Percentiles rank a stretch among this genome's conserved stretches.
Conservation (phyloP, 2,329 filamentous ascomycete genomes). For the Xylariaceae sp. region DNA sequence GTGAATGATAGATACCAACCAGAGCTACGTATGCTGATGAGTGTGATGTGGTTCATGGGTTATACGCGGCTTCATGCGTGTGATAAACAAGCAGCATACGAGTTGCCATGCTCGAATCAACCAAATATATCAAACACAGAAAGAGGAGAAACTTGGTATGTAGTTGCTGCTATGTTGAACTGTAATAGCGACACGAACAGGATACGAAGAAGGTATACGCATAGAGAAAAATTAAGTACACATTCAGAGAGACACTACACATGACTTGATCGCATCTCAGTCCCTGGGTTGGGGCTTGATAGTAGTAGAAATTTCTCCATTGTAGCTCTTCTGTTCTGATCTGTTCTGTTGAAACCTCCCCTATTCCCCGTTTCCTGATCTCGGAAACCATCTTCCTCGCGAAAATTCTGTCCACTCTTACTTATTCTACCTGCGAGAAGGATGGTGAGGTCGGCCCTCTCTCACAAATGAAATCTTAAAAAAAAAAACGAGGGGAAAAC, state of each 20-base stretch:
- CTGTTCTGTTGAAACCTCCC: constrained; percentile 1
- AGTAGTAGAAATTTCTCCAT: too few relatives aligned
- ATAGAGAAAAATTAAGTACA: constrained; percentile 10
- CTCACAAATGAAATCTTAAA: constrained; percentile 8
- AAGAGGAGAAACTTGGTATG: background rate
- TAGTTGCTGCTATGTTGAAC: background rate
- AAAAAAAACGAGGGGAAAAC: constrained; percentile 9
- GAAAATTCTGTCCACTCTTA: background rate
- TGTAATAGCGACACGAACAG: background rate
- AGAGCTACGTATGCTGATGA: too few relatives aligned
- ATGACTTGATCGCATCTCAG: constrained; percentile 16
- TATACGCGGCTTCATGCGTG: too few relatives aligned
- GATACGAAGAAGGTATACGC: constrained; percentile 15
- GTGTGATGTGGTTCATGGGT: too few relatives aligned
- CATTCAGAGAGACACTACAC: constrained; percentile 23
- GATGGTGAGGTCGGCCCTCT: background rate
- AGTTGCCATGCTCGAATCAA: background rate
- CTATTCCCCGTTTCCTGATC: background rate
- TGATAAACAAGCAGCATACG: too few relatives aligned
- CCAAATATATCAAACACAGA: background rate
- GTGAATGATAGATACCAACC: too few relatives aligned
- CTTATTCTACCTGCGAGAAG: constrained; percentile 4
- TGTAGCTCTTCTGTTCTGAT: background rate
- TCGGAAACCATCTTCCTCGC: background rate
- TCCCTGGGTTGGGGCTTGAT: constrained; percentile 4